Conservation (phyloP, 306 rosid species). For the Ammopiptanthus mongolicus region DNA sequence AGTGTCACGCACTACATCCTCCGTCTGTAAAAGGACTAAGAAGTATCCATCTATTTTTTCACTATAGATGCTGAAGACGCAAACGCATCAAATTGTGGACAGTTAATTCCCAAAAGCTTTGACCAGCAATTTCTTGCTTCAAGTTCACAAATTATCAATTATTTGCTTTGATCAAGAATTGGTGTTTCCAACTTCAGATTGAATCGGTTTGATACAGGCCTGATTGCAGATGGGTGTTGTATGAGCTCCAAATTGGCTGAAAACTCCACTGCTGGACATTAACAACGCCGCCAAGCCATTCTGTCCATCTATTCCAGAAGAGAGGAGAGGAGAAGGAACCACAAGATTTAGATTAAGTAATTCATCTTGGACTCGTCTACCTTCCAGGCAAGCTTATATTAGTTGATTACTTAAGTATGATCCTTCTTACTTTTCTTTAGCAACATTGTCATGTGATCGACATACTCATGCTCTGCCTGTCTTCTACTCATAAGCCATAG, state of each 20-base stretch:
- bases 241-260: not conserved
- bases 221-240: not conserved
- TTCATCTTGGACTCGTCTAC: not conserved
- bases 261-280: not conserved
- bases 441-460: slow-evolving; percentile 50
- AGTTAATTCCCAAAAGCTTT: not conserved
- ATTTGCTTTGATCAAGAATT: not conserved
- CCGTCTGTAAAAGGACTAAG: not conserved
- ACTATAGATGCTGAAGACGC: not conserved
- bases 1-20: not conserved
- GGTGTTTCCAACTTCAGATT: not conserved
- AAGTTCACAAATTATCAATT: not conserved
- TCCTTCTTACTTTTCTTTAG: slow-evolving; percentile 66
- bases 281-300: not conserved
- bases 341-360: not conserved
- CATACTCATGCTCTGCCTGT: slow-evolving; percentile 37
- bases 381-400: not conserved
- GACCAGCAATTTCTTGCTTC: not conserved
- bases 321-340: not conserved
- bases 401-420: slow-evolving; percentile 24
- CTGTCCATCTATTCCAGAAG: not conserved
- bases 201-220: not conserved
- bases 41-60: not conserved
- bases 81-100: not conserved
- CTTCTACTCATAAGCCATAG: slow-evolving; percentile 75